phyloP scores from a whole-genome alignment of 148 eudicot species.

The Silene latifolia region DNA sequence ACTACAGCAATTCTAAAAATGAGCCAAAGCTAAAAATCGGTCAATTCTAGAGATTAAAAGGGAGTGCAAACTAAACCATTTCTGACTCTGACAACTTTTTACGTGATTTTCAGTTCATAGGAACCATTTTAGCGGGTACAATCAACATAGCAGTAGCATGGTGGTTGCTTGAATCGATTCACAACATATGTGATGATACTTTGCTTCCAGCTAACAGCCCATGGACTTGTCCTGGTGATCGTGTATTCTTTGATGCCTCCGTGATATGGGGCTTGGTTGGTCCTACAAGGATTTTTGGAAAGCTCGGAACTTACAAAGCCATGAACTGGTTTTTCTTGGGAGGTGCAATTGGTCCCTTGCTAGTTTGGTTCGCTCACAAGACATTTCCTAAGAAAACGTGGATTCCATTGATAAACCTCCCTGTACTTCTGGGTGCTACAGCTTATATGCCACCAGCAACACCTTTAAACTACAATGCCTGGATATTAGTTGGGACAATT shows the following conservation, averaged over 20 bases:
- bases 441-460: conserved; percentile 86
- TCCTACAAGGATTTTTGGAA: conserved; percentile 79
- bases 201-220: conserved; percentile 87
- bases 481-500: conserved; percentile 79
- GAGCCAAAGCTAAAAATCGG: background rate
- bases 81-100: conserved; percentile 2
- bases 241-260: conserved; percentile 94
- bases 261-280: conserved; percentile 98
- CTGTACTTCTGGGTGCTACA: conserved; percentile 91
- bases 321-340: conserved; percentile 97
- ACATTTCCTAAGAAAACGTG: conserved; percentile 79
- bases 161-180: conserved; percentile 74
- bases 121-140: conserved; percentile 89
- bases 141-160: conserved; percentile 76
- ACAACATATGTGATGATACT: conserved; percentile 69
- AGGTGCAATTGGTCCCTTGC: conserved; percentile 72
- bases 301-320: conserved; percentile 67
- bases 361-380: conserved; percentile 84
- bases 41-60: background rate
- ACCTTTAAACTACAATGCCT: conserved; percentile 75
- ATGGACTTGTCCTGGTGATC: conserved; percentile 88
- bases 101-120: conserved; percentile 60
- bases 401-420: conserved; percentile 86
- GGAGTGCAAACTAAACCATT: background rate
- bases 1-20: background rate